Evolutionary conservation across 306 rosid species (phyloP).

Genomic region (peach (Prunus persica)): DNA sequence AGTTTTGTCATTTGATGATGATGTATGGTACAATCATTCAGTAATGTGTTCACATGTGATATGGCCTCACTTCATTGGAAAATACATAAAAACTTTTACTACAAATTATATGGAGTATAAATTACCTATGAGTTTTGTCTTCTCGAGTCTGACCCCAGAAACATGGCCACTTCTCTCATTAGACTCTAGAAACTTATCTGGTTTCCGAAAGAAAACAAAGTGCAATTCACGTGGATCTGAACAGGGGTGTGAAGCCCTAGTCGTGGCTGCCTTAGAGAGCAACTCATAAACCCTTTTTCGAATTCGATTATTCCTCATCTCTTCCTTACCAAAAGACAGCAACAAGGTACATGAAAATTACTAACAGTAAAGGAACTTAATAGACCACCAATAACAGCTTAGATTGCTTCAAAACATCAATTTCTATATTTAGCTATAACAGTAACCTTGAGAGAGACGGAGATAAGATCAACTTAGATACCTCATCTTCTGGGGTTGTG

Average conservation of each 20-base stretch:
- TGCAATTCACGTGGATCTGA: constrained; percentile 65
- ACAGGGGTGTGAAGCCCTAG: constrained; percentile 40
- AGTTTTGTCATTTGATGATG: neutral
- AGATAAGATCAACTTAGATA: constrained; percentile 16
- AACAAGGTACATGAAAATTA: constrained; percentile 23
- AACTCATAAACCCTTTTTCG: constrained; percentile 77
- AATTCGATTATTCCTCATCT: constrained; percentile 74
- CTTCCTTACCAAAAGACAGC: constrained; percentile 71
- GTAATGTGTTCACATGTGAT: neutral
- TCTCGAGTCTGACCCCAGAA: constrained; percentile 68
- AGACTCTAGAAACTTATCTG: constrained; percentile 64
- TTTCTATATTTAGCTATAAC: neutral
- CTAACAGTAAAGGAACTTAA: neutral
- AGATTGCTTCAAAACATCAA: neutral
- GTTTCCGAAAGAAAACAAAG: constrained; percentile 77
- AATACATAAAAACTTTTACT: neutral
- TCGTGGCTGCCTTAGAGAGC: constrained; percentile 70
- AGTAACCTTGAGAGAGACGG: neutral
- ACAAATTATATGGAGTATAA: neutral
- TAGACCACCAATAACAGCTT: neutral
- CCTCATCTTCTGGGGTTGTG: constrained; percentile 72
- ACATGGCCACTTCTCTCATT: constrained; percentile 45
- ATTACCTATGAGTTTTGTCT: constrained; percentile 69
- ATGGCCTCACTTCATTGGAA: neutral
- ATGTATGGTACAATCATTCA: neutral